Conservation (phyloP, 495 filamentous ascomycete genomes). For the Tuber aestivum region DNA sequence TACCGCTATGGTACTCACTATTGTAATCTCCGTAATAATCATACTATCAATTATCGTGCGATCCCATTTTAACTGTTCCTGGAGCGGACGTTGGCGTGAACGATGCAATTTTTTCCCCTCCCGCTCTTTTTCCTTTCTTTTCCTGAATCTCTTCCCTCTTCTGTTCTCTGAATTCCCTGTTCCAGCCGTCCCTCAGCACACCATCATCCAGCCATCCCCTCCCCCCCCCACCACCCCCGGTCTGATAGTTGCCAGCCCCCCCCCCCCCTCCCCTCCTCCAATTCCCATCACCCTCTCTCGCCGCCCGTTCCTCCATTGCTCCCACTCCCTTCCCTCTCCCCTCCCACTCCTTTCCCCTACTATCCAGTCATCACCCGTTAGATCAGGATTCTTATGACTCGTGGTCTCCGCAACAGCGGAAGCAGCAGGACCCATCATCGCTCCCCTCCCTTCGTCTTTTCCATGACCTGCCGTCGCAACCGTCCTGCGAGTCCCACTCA, state of each 20-base stretch:
- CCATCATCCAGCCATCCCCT: background rate
- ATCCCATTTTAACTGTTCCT: background rate
- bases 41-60: conserved; percentile 1
- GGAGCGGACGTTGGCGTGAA: background rate
- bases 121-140: conserved; percentile 1
- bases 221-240: conserved; percentile 2
- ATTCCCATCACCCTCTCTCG: background rate
- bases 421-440: conserved; percentile 24
- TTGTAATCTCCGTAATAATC: conserved; percentile 2
- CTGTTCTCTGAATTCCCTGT: background rate
- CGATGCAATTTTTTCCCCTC: conserved; percentile 1
- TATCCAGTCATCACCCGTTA: background rate
- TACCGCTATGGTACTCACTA: background rate
- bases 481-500: conserved; percentile 37
- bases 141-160: conserved; percentile 1
- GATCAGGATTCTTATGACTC: conserved; percentile 27
- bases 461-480: conserved; percentile 36
- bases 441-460: conserved; percentile 33
- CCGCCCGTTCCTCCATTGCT: conserved; percentile 1
- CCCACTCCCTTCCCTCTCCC: background rate
- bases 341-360: background rate
- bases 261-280: background rate
- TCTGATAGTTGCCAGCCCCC: conserved; percentile 1
- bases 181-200: background rate
- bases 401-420: conserved; percentile 32